phyloP scores from a whole-genome alignment of 495 filamentous ascomycete species.

The Annulohypoxylon nitens region DNA sequence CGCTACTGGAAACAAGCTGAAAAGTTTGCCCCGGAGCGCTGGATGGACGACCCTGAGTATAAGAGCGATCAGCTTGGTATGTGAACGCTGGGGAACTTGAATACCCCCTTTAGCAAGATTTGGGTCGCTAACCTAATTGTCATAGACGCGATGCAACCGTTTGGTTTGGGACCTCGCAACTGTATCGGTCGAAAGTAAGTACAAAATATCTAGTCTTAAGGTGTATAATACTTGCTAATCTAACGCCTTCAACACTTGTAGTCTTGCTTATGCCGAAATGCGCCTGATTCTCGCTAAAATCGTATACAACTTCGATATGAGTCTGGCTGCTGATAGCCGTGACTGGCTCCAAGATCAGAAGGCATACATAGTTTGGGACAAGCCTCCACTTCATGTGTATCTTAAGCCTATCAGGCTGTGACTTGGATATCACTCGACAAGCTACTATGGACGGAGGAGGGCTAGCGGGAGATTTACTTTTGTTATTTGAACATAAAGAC shows the following conservation, averaged over 20 bases:
- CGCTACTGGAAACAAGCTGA: constrained; percentile 60
- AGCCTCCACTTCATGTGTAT: background rate
- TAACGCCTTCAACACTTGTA: background rate
- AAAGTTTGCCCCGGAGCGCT: constrained; percentile 66
- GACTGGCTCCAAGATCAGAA: constrained; percentile 42
- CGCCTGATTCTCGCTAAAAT: constrained; percentile 57
- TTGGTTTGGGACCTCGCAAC: constrained; percentile 66
- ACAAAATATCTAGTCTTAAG: background rate
- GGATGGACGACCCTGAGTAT: constrained; percentile 55
- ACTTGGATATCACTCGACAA: background rate
- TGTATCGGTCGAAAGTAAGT: constrained; percentile 70
- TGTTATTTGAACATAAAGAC: background rate
- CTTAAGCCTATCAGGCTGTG: background rate
- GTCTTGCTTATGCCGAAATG: constrained; percentile 56
- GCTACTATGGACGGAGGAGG: too few species aligned
- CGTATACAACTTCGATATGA: constrained; percentile 59
- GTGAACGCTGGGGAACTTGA: background rate
- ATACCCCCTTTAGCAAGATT: background rate
- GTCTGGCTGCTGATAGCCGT: constrained; percentile 51
- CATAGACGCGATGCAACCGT: constrained; percentile 63
- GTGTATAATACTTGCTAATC: background rate
- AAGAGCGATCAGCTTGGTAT: constrained; percentile 53
- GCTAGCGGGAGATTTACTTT: background rate
- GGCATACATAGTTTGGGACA: background rate
- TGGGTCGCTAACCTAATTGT: too few species aligned